These are phyloP conservation scores for Yamadazyma diospyri DNA, from an alignment of 1,139 yeast genomes.

Conservation along the genomic window DNA sequence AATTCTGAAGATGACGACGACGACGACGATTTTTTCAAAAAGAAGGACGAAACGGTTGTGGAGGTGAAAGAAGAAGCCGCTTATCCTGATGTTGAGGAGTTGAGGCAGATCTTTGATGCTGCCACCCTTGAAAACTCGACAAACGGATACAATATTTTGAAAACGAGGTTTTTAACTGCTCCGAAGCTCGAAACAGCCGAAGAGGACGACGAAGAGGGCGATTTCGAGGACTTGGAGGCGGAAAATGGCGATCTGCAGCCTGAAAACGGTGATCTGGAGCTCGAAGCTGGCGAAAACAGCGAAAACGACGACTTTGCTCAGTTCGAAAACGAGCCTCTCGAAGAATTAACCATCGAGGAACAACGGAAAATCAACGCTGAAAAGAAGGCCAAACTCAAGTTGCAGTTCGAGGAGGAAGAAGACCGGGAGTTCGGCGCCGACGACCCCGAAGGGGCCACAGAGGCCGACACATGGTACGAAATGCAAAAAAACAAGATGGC, in stretches of 20 bases:
- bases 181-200: constrained; percentile 53
- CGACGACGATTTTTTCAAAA: constrained; percentile 63
- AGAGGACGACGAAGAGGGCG: constrained; percentile 56
- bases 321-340: constrained; percentile 38
- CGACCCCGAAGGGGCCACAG: constrained; percentile 69
- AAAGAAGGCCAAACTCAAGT: constrained; percentile 80
- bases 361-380: constrained; percentile 80
- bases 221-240: constrained; percentile 76
- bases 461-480: constrained; percentile 96
- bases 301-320: constrained; percentile 48
- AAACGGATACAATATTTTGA: constrained; percentile 45
- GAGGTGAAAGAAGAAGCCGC: constrained; percentile 34
- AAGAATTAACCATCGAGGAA: constrained; percentile 55
- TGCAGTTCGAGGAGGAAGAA: constrained; percentile 91
- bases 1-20: constrained; percentile 36
- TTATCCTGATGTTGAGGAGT: constrained; percentile 47
- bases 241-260: constrained; percentile 25
- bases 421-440: constrained; percentile 72
- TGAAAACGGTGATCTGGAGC: constrained; percentile 20
- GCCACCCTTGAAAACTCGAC: constrained; percentile 29
- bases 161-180: constrained; percentile 64
- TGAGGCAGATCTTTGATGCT: constrained; percentile 53
- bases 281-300: constrained; percentile 25
- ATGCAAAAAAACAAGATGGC: constrained; percentile 96
- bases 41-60: constrained; percentile 32